These are phyloP conservation scores for Barnettozyma pratensis DNA, from an alignment of 805 yeast species.

Conservation along the genomic window DNA sequence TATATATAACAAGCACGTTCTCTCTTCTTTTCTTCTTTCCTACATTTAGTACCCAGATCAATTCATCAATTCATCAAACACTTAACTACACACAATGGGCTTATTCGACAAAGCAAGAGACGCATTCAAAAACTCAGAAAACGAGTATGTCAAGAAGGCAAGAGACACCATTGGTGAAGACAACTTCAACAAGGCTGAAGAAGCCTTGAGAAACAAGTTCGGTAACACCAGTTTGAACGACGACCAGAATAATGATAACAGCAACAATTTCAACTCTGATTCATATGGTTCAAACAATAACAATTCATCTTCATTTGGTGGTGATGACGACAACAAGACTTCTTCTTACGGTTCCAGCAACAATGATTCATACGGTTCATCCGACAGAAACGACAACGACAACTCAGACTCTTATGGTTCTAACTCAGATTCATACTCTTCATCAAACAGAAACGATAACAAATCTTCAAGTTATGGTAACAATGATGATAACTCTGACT, in stretches of 20 bases:
- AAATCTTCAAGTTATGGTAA: neutral
- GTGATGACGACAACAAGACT: neutral
- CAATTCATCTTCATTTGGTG: constrained; percentile 18
- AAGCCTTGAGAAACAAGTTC: constrained; percentile 22
- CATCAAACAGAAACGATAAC: constrained; percentile 7
- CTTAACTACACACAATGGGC: constrained; percentile 29
- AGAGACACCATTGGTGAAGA: constrained; percentile 25
- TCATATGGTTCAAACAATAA: constrained; percentile 5
- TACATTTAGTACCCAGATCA: neutral
- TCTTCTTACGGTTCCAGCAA: constrained; percentile 1
- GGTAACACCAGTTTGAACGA: constrained; percentile 24
- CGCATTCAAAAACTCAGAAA: constrained; percentile 10
- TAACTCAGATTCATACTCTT: neutral
- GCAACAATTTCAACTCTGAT: neutral
- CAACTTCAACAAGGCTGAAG: constrained; percentile 23
- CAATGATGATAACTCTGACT: neutral
- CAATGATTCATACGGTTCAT: constrained; percentile 16
- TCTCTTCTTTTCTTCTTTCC: neutral
- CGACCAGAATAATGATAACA: constrained; percentile 5
- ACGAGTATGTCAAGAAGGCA: constrained; percentile 21
- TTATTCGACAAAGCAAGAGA: constrained; percentile 39
- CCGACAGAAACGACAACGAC: constrained; percentile 3
- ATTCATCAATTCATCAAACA: neutral
- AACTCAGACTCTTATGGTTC: neutral
- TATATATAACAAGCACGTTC: neutral